Evolutionary conservation across 495 filamentous ascomycete species (phyloP).

Genomic region (Podospora pseudoanserina): DNA sequence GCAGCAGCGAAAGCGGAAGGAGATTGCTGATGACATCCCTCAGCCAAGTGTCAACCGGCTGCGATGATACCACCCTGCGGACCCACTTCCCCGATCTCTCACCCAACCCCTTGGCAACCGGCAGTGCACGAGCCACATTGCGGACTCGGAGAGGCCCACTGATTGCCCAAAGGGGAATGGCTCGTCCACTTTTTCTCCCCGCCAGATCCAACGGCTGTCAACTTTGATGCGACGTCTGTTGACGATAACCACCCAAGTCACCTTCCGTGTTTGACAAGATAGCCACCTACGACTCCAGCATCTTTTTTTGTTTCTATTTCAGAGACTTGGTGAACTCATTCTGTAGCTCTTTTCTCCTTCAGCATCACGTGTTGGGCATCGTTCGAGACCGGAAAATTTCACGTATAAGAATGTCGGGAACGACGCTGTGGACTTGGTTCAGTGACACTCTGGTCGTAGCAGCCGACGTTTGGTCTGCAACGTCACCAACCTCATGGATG

Average conservation of each 20-base stretch:
- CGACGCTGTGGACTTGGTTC: not conserved
- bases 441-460: not conserved
- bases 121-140: not conserved
- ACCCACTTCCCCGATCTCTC: constrained; percentile 4
- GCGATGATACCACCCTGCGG: not conserved
- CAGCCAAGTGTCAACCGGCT: constrained; percentile 3
- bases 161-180: not conserved
- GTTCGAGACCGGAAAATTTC: constrained; percentile 1
- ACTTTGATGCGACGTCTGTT: not conserved
- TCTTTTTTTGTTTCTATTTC: not conserved
- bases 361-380: constrained; percentile 1
- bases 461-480: constrained; percentile 18
- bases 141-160: not conserved
- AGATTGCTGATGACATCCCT: not conserved
- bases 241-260: not conserved
- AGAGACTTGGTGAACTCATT: not conserved
- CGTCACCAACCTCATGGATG: constrained; percentile 11
- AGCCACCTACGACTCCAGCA: not conserved
- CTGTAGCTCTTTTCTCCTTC: not conserved
- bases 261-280: not conserved
- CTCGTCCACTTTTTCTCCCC: not conserved
- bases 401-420: not conserved
- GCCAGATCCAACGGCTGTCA: not conserved
- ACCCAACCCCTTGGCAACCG: not conserved
- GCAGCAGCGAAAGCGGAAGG: not conserved